A percentile compares a stretch with the other conserved stretches of the same genome.
Conservation (phyloP, 345 rosid species). For the Sapria himalayana region DNA sequence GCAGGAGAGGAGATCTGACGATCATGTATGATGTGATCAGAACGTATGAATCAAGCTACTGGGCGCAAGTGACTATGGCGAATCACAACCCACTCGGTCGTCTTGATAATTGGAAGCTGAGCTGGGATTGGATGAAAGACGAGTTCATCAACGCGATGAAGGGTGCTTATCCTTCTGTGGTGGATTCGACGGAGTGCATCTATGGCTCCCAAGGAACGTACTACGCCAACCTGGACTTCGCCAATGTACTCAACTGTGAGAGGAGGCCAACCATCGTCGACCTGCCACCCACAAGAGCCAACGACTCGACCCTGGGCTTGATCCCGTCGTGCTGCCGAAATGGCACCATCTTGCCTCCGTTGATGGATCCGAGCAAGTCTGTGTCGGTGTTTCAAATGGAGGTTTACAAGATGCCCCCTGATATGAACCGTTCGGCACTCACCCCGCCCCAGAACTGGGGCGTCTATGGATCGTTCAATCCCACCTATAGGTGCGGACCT, state of each 20-base stretch:
- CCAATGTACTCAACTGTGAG: conserved; percentile 58
- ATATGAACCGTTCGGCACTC: conserved; percentile 46
- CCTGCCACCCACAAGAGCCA: conserved; percentile 69
- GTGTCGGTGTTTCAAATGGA: conserved; percentile 64
- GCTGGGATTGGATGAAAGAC: conserved; percentile 81
- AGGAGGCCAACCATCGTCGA: conserved; percentile 68
- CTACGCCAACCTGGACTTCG: conserved; percentile 38
- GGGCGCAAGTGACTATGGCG: conserved; percentile 60
- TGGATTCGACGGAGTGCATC: conserved; percentile 65
- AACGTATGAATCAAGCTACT: conserved; percentile 57
- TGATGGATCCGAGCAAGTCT: conserved; percentile 71
- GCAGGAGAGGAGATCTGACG: conserved; percentile 72
- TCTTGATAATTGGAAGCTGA: conserved; percentile 84
- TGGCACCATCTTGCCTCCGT: conserved; percentile 63
- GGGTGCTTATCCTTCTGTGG: conserved; percentile 70
- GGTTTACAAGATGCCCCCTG: conserved; percentile 83
- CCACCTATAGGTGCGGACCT: conserved; percentile 64
- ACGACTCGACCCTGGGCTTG: conserved; percentile 47
- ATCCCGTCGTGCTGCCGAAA: conserved; percentile 71
- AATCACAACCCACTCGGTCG: conserved; percentile 86
- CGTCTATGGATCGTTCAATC: conserved; percentile 64
- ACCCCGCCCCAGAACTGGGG: conserved; percentile 71
- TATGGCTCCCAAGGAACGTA: conserved; percentile 45
- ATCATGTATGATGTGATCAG: conserved; percentile 77
- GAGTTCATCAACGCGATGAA: conserved; percentile 68